phyloP scores from a whole-genome alignment of 768 basidiomycete species.

The Suillus ampliporus region DNA sequence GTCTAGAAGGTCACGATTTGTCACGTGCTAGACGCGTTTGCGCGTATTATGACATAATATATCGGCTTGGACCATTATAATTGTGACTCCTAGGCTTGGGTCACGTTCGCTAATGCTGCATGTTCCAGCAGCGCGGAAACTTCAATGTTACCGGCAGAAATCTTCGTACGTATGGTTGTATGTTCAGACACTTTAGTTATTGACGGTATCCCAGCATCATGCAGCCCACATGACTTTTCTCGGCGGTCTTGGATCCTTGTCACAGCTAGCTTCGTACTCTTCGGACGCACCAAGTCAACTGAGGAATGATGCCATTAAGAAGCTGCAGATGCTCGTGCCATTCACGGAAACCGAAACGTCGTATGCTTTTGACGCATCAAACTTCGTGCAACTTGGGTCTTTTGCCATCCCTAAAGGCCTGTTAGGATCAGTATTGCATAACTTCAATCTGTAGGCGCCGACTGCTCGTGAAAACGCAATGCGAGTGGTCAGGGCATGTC shows the following conservation, averaged over 20 bases:
- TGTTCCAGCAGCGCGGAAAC: constrained; percentile 37
- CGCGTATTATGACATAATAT: no score
- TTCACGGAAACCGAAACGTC: constrained; percentile 34
- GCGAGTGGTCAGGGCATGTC: constrained; percentile 88
- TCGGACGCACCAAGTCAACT: constrained; percentile 61
- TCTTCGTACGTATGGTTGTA: constrained; percentile 67
- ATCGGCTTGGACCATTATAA: no score
- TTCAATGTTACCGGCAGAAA: constrained; percentile 46
- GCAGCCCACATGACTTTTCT: constrained; percentile 92
- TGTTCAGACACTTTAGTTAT: neutral
- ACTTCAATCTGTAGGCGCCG: constrained; percentile 86
- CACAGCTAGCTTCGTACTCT: constrained; percentile 72
- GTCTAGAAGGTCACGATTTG: neutral
- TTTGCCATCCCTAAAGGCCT: constrained; percentile 76
- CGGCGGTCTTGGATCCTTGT: constrained; percentile 84
- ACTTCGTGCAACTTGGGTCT: constrained; percentile 65
- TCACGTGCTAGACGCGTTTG: neutral
- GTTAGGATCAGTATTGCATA: constrained; percentile 35
- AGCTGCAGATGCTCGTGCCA: constrained; percentile 64
- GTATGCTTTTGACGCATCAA: constrained; percentile 38
- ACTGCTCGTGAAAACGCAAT: constrained; percentile 88
- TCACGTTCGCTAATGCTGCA: constrained; percentile 79
- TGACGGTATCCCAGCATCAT: constrained; percentile 67
- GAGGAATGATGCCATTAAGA: constrained; percentile 57
- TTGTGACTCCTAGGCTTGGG: constrained; percentile 96